Evolutionary conservation across 306 rosid genomes (phyloP).

Genomic region (Cicer bijugum): DNA sequence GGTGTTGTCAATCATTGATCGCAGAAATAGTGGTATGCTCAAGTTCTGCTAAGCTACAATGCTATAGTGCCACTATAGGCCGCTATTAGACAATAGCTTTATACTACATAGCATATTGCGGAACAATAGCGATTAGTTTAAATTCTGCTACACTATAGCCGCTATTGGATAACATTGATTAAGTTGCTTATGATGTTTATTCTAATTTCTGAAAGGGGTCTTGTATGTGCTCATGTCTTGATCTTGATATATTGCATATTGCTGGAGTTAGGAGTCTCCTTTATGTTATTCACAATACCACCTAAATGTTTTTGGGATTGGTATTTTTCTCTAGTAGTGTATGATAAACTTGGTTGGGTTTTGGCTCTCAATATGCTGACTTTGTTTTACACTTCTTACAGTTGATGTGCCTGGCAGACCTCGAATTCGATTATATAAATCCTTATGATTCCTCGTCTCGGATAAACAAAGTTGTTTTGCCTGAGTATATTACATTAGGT

Average conservation of each 20-base stretch:
- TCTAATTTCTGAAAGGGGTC: conserved; percentile 21
- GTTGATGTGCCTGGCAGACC: conserved; percentile 97
- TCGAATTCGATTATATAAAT: conserved; percentile 93
- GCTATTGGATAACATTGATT: no score
- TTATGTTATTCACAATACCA: conserved; percentile 19
- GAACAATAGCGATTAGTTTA: no score
- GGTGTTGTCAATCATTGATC: no score
- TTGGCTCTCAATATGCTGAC: conserved; percentile 21
- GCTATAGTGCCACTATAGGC: no score
- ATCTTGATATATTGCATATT: conserved; percentile 23
- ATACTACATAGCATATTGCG: no score
- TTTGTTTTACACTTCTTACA: conserved; percentile 52
- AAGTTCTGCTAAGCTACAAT: no score
- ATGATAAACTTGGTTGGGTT: conserved; percentile 30
- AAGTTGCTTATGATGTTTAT: conserved; percentile 23
- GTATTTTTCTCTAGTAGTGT: conserved; percentile 6
- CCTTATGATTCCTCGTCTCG: conserved; percentile 88
- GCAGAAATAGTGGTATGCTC: no score
- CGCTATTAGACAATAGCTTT: no score
- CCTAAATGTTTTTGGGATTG: conserved; percentile 19
- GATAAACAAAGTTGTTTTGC: conserved; percentile 77
- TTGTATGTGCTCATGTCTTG: neutral
- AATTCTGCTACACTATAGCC: no score
- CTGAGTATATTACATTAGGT: conserved; percentile 76
- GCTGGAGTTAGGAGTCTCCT: conserved; percentile 25